Evolutionary conservation across 805 yeast species (phyloP).

Genomic region (Cephaloascus fragrans): DNA sequence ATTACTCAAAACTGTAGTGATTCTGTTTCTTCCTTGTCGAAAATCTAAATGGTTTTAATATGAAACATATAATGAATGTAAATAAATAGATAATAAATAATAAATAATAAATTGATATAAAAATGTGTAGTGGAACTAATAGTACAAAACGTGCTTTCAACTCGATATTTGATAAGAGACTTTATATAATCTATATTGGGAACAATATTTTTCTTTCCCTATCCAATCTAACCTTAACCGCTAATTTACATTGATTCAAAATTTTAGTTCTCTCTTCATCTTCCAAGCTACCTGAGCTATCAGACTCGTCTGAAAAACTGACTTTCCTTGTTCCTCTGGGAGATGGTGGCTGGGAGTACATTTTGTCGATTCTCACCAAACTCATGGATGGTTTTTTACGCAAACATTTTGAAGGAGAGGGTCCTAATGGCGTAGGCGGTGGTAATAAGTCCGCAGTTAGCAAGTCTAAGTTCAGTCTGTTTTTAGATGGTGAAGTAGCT

Average conservation of each 20-base stretch:
- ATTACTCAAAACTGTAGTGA: no score
- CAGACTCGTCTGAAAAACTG: not conserved
- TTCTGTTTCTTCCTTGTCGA: no score
- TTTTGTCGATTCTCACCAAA: conserved; percentile 12
- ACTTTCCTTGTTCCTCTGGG: not conserved
- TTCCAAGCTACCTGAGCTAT: conserved; percentile 2
- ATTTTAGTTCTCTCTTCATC: conserved; percentile 9
- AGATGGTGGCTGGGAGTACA: conserved; percentile 5
- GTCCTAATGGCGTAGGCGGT: not conserved
- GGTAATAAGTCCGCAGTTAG: not conserved
- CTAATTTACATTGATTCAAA: conserved; percentile 11
- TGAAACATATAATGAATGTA: no score
- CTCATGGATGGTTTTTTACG: conserved; percentile 15
- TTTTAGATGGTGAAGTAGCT: no score
- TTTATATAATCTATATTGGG: not conserved
- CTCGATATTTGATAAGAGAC: no score
- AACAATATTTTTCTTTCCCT: conserved; percentile 7
- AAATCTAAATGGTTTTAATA: no score
- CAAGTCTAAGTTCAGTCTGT: no score
- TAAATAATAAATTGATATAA: no score
- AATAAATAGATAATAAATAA: no score
- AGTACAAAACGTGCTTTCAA: no score
- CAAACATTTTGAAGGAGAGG: conserved; percentile 11
- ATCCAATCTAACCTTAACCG: conserved; percentile 13
- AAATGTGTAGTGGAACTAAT: no score